Evolutionary conservation across 495 filamentous ascomycete species (phyloP).

Genomic region (Neurospora sp.): DNA sequence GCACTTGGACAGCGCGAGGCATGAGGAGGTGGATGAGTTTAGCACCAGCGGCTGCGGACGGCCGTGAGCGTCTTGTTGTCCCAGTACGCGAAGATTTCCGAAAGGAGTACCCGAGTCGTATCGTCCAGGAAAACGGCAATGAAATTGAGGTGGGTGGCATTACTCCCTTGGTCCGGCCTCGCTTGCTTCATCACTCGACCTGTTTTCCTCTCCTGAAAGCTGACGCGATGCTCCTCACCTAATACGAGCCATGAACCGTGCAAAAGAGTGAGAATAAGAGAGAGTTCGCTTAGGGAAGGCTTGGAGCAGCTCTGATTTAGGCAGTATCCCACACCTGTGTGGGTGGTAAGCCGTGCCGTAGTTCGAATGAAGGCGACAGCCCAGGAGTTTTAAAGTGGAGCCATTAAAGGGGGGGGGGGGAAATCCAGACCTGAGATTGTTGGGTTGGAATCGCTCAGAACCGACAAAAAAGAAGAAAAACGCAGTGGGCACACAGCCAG

Average conservation of each 20-base stretch:
- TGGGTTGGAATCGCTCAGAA: not conserved
- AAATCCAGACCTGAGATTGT: not conserved
- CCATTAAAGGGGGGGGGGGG: not conserved
- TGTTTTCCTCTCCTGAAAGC: too few species aligned
- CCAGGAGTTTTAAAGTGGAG: not conserved
- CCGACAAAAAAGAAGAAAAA: not conserved
- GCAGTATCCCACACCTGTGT: too few species aligned
- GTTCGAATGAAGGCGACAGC: not conserved
- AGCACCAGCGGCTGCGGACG: conserved; percentile 57
- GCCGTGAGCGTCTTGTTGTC: not conserved
- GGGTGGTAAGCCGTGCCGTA: too few species aligned
- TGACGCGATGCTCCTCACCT: too few species aligned
- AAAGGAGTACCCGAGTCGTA: not conserved
- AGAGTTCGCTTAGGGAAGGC: not conserved
- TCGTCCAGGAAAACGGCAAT: not conserved
- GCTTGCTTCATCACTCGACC: not conserved
- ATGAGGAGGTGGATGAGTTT: conserved; percentile 81
- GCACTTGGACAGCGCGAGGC: conserved; percentile 71
- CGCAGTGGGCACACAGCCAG: not conserved
- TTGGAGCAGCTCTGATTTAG: not conserved
- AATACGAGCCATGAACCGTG: not conserved
- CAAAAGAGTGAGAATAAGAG: not conserved
- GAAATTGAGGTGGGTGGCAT: not conserved
- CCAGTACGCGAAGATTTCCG: not conserved
- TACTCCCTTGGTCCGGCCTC: not conserved